A percentile compares a stretch with the other conserved stretches of the same genome.
Conservation (phyloP, 176 grass and related monocot genomes). For the Hordeum marinum region DNA sequence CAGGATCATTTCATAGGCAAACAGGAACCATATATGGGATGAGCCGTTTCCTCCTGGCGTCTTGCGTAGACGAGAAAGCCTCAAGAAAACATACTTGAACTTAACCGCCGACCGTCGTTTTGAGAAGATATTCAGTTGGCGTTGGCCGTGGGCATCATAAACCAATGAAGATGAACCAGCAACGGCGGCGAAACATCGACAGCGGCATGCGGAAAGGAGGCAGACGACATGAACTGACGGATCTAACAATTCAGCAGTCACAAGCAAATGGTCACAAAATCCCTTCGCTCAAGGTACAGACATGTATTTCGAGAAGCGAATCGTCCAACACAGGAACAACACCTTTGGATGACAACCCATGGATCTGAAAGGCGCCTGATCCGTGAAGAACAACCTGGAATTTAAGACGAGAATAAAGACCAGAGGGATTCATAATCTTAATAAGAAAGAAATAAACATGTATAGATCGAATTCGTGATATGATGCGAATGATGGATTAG, state of each 20-base stretch:
- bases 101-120: too few species aligned
- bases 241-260: neutral
- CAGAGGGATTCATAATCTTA: too few species aligned
- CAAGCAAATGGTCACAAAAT: neutral
- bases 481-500: neutral
- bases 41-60: neutral
- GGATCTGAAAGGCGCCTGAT: neutral
- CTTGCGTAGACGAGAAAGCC: too few species aligned
- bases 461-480: neutral
- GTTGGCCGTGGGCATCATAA: too few species aligned
- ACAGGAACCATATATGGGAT: neutral
- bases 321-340: neutral
- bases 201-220: too few species aligned
- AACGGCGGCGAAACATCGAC: too few species aligned
- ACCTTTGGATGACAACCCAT: neutral
- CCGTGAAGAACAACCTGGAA: neutral
- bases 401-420: too few species aligned
- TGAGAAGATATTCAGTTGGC: too few species aligned
- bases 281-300: neutral
- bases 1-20: neutral
- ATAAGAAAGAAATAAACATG: too few species aligned
- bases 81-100: too few species aligned
- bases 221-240: neutral
- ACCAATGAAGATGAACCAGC: too few species aligned
- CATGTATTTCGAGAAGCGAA: neutral